Conservation (phyloP, 1,284 basidiomycete genomes). For the Veloporphyrellus conicus region DNA sequence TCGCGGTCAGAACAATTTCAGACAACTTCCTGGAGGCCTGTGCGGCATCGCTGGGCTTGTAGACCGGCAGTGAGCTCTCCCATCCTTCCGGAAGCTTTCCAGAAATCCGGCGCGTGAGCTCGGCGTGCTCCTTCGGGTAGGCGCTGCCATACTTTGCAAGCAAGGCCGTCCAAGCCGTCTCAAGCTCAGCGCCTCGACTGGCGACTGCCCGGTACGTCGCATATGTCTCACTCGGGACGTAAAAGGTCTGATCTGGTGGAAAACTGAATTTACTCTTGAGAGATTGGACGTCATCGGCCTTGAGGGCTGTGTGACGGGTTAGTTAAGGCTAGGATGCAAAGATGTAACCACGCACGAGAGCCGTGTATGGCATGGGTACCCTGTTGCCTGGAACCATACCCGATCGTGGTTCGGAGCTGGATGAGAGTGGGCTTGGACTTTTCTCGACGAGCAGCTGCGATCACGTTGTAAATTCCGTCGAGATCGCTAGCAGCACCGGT, state of each 20-base stretch:
- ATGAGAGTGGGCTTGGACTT: constrained; percentile 86
- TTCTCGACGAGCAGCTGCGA: constrained; percentile 72
- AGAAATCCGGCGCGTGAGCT: constrained; percentile 80
- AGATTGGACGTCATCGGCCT: constrained; percentile 84
- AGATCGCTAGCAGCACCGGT: constrained; percentile 56
- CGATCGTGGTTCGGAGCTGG: constrained; percentile 85
- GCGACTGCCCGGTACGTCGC: constrained; percentile 65
- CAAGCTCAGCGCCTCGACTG: constrained; percentile 68
- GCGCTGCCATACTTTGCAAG: constrained; percentile 72
- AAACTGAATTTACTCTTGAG: constrained; percentile 87
- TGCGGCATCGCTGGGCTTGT: constrained; percentile 77
- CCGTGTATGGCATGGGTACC: constrained; percentile 94
- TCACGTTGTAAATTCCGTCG: constrained; percentile 73
- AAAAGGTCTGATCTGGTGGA: constrained; percentile 75
- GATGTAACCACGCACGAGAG: constrained; percentile 53
- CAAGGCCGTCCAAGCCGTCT: constrained; percentile 73
- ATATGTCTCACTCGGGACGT: constrained; percentile 74
- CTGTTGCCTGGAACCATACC: constrained; percentile 88
- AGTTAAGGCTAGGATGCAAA: background rate
- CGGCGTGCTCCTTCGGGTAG: constrained; percentile 81
- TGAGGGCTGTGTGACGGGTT: constrained; percentile 59
- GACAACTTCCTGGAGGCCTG: constrained; percentile 91
- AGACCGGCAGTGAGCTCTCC: constrained; percentile 83
- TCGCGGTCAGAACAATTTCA: constrained; percentile 80
- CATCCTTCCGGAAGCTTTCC: constrained; percentile 82